These are phyloP conservation scores for Auricularia auricula-judae DNA, from an alignment of 768 basidiomycete genomes.

Conservation along the genomic window DNA sequence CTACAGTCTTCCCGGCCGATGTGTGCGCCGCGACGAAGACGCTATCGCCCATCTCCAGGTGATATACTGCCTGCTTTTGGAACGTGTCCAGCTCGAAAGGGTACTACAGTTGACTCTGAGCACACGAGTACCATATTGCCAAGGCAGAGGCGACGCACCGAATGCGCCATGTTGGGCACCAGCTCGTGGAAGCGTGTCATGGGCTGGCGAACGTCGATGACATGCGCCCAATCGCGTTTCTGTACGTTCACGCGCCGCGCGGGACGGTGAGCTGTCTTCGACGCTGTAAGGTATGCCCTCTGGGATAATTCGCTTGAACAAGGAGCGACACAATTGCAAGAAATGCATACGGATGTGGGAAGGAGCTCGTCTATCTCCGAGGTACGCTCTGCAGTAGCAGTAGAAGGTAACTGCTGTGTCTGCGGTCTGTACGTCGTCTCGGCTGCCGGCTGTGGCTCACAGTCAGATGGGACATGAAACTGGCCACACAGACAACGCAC, in stretches of 20 bases:
- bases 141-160: slow-evolving; percentile 34
- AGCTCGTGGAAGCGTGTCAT: slow-evolving; percentile 83
- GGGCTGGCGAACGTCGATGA: slow-evolving; percentile 85
- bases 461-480: neutral
- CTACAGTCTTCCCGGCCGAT: slow-evolving; percentile 98
- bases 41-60: slow-evolving; percentile 92
- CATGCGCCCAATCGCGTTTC: slow-evolving; percentile 97
- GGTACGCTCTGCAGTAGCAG: neutral
- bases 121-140: neutral
- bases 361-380: slow-evolving; percentile 5
- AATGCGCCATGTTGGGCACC: slow-evolving; percentile 93
- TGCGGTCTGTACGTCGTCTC: neutral
- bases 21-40: slow-evolving; percentile 99
- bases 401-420: neutral
- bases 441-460: neutral
- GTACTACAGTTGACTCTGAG: slow-evolving; percentile 41
- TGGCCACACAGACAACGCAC: neutral
- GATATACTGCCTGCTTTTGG: slow-evolving; percentile 97
- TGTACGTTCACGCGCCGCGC: slow-evolving; percentile 37
- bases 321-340: neutral
- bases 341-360: slow-evolving; percentile 32
- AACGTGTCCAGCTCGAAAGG: slow-evolving; percentile 99
- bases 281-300: slow-evolving; percentile 50
- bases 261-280: slow-evolving; percentile 30
- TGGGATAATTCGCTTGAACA: slow-evolving; percentile 14